These are phyloP conservation scores for Schoenoplectus tabernaemontani DNA, from an alignment of 202 grass and related monocot genomes.

Conservation along the genomic window DNA sequence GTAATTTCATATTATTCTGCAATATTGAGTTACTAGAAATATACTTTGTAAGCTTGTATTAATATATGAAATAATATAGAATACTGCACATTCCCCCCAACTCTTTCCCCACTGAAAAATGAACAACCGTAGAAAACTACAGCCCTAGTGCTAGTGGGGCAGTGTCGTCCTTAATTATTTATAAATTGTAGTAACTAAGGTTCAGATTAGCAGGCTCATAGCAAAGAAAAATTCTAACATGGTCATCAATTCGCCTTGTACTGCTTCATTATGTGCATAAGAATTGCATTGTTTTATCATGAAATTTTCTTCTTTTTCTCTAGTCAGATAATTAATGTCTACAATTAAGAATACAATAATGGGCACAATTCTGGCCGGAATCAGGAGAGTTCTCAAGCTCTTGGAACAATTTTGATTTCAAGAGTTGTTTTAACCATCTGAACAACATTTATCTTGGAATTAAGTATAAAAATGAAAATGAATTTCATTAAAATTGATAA, in stretches of 20 bases:
- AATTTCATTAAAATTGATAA: too few relatives aligned
- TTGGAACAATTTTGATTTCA: too few relatives aligned
- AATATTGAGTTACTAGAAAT: background rate
- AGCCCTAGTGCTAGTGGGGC: too few relatives aligned
- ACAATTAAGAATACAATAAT: conserved; percentile 79
- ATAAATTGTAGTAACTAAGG: background rate
- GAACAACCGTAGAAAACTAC: too few relatives aligned
- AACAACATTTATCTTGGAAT: too few relatives aligned
- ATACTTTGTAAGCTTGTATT: background rate
- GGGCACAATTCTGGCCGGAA: conserved; percentile 82
- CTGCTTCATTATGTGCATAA: background rate
- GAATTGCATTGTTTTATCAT: background rate
- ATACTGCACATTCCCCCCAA: too few relatives aligned
- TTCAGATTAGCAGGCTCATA: background rate
- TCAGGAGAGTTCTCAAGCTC: too few relatives aligned
- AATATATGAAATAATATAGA: too few relatives aligned
- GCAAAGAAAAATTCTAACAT: background rate
- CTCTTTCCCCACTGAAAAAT: too few relatives aligned
- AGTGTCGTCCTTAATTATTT: background rate
- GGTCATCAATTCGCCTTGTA: background rate
- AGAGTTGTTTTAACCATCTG: too few relatives aligned
- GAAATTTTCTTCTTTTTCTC: conserved; percentile 14
- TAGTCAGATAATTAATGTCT: conserved; percentile 93
- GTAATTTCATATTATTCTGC: background rate
- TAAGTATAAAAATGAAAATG: too few relatives aligned